A percentile compares a stretch with the other conserved stretches of the same genome.
phyloP scores from a whole-genome alignment of 2,329 filamentous ascomycete species.

The Xylariomycetidae sp. region DNA sequence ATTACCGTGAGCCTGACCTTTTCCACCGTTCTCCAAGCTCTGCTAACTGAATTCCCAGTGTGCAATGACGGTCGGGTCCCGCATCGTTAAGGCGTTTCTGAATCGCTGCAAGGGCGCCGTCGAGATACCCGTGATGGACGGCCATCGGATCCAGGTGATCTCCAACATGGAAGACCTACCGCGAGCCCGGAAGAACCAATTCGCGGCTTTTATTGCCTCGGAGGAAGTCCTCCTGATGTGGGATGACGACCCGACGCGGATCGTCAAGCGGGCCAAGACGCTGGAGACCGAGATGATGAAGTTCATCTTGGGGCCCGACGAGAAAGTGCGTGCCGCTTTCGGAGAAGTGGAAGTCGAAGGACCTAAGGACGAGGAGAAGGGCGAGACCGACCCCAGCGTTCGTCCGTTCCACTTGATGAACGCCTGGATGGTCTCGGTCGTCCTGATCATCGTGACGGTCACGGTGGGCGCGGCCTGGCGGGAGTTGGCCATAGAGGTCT shows the following conservation, averaged over 20 bases:
- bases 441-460: slow-evolving; percentile 57
- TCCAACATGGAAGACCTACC: slow-evolving; percentile 65
- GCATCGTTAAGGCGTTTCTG: slow-evolving; percentile 73
- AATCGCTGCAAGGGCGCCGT: slow-evolving; percentile 66
- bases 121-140: slow-evolving; percentile 70
- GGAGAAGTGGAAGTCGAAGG: slow-evolving; percentile 51
- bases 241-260: slow-evolving; percentile 71
- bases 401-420: slow-evolving; percentile 66
- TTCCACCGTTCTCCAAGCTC: too few relatives aligned
- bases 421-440: slow-evolving; percentile 60
- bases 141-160: slow-evolving; percentile 69
- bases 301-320: slow-evolving; percentile 45
- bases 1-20: too few relatives aligned
- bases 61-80: slow-evolving; percentile 75
- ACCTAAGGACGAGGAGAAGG: slow-evolving; percentile 72
- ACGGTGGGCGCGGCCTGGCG: slow-evolving; percentile 66
- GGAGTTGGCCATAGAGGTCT: slow-evolving; percentile 61
- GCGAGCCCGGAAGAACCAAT: slow-evolving; percentile 70
- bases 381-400: slow-evolving; percentile 57
- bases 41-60: slow-evolving; percentile 39
- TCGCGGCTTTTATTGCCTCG: slow-evolving; percentile 69
- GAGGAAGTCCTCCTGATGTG: slow-evolving; percentile 70
- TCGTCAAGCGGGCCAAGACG: slow-evolving; percentile 61
- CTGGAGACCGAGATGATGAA: slow-evolving; percentile 76
- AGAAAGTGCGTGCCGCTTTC: too few relatives aligned